Conservation (phyloP, 2,329 filamentous ascomycete genomes). For the Trichoderma koningii region DNA sequence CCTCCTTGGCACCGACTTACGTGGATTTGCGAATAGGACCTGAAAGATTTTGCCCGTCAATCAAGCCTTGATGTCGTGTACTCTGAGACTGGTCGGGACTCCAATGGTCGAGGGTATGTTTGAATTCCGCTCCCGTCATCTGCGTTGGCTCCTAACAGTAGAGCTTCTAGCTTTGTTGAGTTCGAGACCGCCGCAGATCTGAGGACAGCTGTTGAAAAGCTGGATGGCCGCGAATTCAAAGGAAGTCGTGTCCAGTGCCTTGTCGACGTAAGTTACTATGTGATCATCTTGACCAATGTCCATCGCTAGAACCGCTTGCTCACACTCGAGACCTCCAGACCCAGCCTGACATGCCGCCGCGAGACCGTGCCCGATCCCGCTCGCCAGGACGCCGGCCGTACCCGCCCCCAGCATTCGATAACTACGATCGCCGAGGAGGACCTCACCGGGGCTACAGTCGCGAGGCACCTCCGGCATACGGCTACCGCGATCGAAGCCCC, state of each 20-base stretch:
- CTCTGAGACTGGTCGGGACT: conserved; percentile 91
- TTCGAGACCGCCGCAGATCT: conserved; percentile 92
- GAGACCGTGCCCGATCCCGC: conserved; percentile 73
- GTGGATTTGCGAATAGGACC: conserved; percentile 84
- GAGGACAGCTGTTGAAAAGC: conserved; percentile 89
- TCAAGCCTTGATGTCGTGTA: conserved; percentile 97
- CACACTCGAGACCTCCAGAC: conserved; percentile 53
- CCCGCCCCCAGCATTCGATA: conserved; percentile 65
- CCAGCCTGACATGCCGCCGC: conserved; percentile 72
- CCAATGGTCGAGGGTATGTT: conserved; percentile 86
- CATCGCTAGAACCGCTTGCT: not conserved
- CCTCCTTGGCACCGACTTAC: conserved; percentile 73
- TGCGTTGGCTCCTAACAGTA: conserved; percentile 28
- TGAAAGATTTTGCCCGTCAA: conserved; percentile 98
- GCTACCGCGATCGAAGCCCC: conserved; percentile 86
- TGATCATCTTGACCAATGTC: not conserved
- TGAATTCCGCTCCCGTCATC: not conserved
- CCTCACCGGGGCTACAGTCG: conserved; percentile 81
- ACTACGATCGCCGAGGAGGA: conserved; percentile 78
- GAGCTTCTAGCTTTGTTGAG: conserved; percentile 77
- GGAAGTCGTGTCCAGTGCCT: conserved; percentile 81
- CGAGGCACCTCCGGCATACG: conserved; percentile 60
- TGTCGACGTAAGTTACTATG: conserved; percentile 70
- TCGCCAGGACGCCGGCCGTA: conserved; percentile 69
- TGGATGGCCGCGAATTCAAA: conserved; percentile 92